Conservation (phyloP, 495 filamentous ascomycete genomes). For the Lasiosphaeria hispida region DNA sequence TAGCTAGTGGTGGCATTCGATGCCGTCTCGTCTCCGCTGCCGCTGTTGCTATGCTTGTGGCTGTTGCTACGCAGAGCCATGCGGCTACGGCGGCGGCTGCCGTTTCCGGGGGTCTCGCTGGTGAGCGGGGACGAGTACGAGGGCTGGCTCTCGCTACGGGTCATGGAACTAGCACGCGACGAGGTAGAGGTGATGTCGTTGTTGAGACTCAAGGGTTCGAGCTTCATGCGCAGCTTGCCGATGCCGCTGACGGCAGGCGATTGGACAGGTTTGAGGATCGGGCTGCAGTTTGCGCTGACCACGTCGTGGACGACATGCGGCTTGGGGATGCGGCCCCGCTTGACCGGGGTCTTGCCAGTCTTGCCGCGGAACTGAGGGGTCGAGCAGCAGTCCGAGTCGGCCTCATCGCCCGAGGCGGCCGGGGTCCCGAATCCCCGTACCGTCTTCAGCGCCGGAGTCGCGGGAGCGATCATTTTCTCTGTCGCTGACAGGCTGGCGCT, state of each 20-base stretch:
- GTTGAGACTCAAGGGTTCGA: conserved; percentile 62
- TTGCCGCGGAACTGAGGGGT: conserved; percentile 37
- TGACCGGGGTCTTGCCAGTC: conserved; percentile 29
- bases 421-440: conserved; percentile 79
- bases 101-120: conserved; percentile 25
- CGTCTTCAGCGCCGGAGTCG: conserved; percentile 64
- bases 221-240: conserved; percentile 71
- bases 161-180: conserved; percentile 43
- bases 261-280: conserved; percentile 55
- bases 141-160: conserved; percentile 40
- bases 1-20: conserved; percentile 62
- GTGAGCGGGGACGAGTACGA: conserved; percentile 16
- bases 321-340: conserved; percentile 22
- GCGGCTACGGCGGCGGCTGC: conserved; percentile 19
- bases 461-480: conserved; percentile 39
- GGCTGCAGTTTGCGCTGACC: conserved; percentile 59
- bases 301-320: conserved; percentile 48
- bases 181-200: conserved; percentile 38
- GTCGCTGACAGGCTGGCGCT: background rate
- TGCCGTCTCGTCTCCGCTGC: conserved; percentile 40
- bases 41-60: conserved; percentile 25
- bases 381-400: conserved; percentile 61
- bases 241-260: conserved; percentile 63
- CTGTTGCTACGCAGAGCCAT: conserved; percentile 24
- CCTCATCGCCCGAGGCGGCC: conserved; percentile 79